These are phyloP conservation scores for Osmanthus fragrans DNA, from an alignment of 257 asterid species.

Conservation along the genomic window DNA sequence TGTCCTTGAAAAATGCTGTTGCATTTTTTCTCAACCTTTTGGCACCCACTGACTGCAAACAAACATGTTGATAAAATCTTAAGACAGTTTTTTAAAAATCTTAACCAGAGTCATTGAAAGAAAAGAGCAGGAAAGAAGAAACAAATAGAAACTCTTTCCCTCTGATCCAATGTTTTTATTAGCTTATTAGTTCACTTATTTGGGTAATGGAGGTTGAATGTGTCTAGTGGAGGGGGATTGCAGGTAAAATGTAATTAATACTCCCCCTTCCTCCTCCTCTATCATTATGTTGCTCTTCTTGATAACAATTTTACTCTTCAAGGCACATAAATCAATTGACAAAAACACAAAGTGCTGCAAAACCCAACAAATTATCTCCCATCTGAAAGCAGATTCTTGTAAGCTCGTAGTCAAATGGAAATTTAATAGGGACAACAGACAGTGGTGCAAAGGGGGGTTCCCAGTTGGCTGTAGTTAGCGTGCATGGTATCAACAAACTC, in stretches of 20 bases:
- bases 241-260: background rate
- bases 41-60: conserved; percentile 25
- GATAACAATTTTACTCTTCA: background rate
- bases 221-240: background rate
- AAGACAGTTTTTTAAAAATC: background rate
- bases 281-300: background rate
- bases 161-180: background rate
- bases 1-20: conserved; percentile 14
- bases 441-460: background rate
- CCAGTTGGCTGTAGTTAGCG: background rate
- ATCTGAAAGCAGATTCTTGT: too few relatives aligned
- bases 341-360: background rate
- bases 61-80: conserved; percentile 10
- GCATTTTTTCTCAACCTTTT: conserved; percentile 14
- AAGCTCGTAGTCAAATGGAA: background rate
- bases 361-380: background rate
- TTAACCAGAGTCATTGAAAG: background rate
- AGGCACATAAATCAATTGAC: background rate
- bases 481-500: background rate
- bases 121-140: background rate
- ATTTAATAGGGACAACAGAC: background rate
- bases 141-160: background rate
- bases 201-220: background rate
- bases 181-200: background rate
- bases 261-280: background rate